Evolutionary conservation across 2,329 filamentous ascomycete species (phyloP).

Genomic region (Penicillium capsulatum): DNA sequence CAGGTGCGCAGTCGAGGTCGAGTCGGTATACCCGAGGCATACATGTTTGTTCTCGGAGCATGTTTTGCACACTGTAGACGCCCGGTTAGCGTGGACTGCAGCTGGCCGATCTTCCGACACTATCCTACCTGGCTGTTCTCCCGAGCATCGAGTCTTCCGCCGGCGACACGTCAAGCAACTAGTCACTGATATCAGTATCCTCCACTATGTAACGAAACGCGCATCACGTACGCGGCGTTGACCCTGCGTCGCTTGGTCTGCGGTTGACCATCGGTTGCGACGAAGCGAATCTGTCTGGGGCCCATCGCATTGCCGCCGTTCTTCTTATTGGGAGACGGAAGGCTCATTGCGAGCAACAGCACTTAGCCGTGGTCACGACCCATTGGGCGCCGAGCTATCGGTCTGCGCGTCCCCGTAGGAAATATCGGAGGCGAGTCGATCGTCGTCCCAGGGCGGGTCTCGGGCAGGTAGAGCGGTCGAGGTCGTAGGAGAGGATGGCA

Average conservation of each 20-base stretch:
- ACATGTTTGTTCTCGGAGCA: constrained; percentile 67
- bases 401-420: background rate
- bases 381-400: constrained; percentile 26
- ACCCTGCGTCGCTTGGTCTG: constrained; percentile 74
- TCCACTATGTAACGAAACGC: background rate
- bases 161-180: constrained; percentile 71
- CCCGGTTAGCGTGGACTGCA: no score
- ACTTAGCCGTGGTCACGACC: constrained; percentile 32
- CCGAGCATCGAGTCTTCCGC: constrained; percentile 70
- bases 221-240: constrained; percentile 63
- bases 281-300: constrained; percentile 62
- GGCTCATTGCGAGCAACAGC: constrained; percentile 39
- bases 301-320: constrained; percentile 29
- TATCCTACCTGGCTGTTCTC: constrained; percentile 59
- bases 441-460: constrained; percentile 4
- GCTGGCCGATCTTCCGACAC: no score
- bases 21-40: constrained; percentile 64
- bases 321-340: constrained; percentile 37
- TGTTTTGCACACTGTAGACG: constrained; percentile 56
- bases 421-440: constrained; percentile 6
- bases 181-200: constrained; percentile 14
- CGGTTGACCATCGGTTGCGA: constrained; percentile 76
- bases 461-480: constrained; percentile 13
- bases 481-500: constrained; percentile 11
- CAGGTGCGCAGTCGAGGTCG: constrained; percentile 28